Percentiles rank a stretch among this genome's conserved stretches.
phyloP scores from a whole-genome alignment of 495 filamentous ascomycete genomes.

The Lophium mytilinum region DNA sequence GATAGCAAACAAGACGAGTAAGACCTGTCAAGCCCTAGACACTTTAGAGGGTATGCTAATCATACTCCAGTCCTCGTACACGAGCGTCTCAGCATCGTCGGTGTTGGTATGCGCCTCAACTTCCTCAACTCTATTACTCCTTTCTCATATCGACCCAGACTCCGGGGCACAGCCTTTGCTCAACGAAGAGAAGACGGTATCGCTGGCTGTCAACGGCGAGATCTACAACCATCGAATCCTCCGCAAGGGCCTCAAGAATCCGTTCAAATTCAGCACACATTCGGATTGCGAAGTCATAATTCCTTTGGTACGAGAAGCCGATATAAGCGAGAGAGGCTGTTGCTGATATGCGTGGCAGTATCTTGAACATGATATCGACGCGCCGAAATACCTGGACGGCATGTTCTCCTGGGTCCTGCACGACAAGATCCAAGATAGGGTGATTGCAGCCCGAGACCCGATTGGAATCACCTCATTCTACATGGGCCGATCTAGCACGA shows the following conservation, averaged over 20 bases:
- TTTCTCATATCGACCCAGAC: slow-evolving; percentile 46
- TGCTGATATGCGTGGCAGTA: slow-evolving; percentile 53
- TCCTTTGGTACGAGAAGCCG: slow-evolving; percentile 62
- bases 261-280: slow-evolving; percentile 92
- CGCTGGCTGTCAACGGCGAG: slow-evolving; percentile 96
- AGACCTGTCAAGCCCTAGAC: slow-evolving; percentile 23
- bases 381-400: slow-evolving; percentile 90
- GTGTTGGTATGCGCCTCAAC: slow-evolving; percentile 62
- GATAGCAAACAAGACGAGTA: slow-evolving; percentile 82
- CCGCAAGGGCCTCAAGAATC: slow-evolving; percentile 69
- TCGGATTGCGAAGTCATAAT: slow-evolving; percentile 98
- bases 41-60: slow-evolving; percentile 19
- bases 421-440: slow-evolving; percentile 84
- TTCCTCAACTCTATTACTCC: background rate
- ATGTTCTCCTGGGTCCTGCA: slow-evolving; percentile 99
- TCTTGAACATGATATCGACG: slow-evolving; percentile 81
- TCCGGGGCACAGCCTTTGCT: slow-evolving; percentile 90
- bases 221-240: slow-evolving; percentile 98
- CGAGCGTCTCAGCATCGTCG: slow-evolving; percentile 95
- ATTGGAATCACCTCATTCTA: slow-evolving; percentile 98
- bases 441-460: slow-evolving; percentile 88
- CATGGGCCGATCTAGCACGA: slow-evolving; percentile 75
- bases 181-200: slow-evolving; percentile 79
- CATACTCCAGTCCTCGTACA: slow-evolving; percentile 76
- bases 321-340: background rate